Percentiles rank a stretch among this genome's conserved stretches.
These are phyloP conservation scores for Phytophthora pini DNA, from an alignment of 352 stramenopile species.

Conservation along the genomic window DNA sequence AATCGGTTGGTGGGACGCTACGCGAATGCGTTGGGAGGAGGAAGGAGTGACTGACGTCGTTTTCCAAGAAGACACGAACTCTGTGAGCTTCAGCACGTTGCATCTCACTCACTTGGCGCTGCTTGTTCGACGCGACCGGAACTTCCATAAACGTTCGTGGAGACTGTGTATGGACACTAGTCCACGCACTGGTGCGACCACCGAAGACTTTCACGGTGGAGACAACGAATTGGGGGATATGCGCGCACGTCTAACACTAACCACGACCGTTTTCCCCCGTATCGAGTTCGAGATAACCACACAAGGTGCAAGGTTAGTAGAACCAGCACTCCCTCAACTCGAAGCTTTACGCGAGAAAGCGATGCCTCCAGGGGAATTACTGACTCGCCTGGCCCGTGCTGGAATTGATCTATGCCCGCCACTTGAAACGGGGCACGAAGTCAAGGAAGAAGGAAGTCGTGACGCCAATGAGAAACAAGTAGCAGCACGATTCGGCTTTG, in stretches of 20 bases:
- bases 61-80: constrained; percentile 62
- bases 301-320: constrained; percentile 59
- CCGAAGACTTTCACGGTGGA: constrained; percentile 8
- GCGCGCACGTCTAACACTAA: constrained; percentile 56
- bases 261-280: constrained; percentile 55
- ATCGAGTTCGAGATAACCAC: constrained; percentile 80
- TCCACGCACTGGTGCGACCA: constrained; percentile 7
- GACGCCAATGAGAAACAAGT: constrained; percentile 37
- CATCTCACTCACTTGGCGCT: constrained; percentile 77
- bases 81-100: constrained; percentile 76
- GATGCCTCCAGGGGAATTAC: constrained; percentile 61
- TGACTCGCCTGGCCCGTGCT: constrained; percentile 58
- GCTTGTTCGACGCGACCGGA: constrained; percentile 71
- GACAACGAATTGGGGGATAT: constrained; percentile 23
- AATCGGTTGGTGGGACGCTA: constrained; percentile 74
- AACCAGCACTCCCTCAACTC: constrained; percentile 57
- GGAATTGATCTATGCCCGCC: constrained; percentile 72
- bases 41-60: constrained; percentile 77
- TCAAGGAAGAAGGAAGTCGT: constrained; percentile 6
- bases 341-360: constrained; percentile 40
- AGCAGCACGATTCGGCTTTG: constrained; percentile 36
- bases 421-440: constrained; percentile 14
- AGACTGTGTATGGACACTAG: constrained; percentile 65
- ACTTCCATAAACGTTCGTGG: constrained; percentile 75
- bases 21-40: constrained; percentile 65